These are phyloP conservation scores for Codiaeum variegatum DNA, from an alignment of 441 rosid genomes.

Conservation along the genomic window DNA sequence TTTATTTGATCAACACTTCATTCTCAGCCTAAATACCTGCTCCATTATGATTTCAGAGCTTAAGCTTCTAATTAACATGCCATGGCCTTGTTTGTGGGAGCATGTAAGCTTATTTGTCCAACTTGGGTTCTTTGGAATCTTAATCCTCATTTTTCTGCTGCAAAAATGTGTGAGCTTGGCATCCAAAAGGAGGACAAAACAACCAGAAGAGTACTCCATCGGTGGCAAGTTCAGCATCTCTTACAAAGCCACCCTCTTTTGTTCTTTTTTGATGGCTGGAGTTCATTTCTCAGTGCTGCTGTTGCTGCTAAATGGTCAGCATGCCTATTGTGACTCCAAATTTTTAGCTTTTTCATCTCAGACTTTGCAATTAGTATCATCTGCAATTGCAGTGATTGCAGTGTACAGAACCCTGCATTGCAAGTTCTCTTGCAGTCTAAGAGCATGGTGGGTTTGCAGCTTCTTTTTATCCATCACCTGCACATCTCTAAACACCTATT, in stretches of 20 bases:
- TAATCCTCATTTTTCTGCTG: slow-evolving; percentile 31
- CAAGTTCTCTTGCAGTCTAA: slow-evolving; percentile 65
- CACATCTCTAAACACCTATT: slow-evolving; percentile 34
- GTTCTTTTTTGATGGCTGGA: slow-evolving; percentile 43
- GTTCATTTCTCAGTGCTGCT: slow-evolving; percentile 48
- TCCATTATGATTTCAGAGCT: slow-evolving; percentile 28
- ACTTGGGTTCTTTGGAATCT: slow-evolving; percentile 46
- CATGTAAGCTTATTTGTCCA: slow-evolving; percentile 43
- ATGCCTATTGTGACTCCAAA: slow-evolving; percentile 39
- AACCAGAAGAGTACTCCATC: slow-evolving; percentile 21
- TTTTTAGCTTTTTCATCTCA: slow-evolving; percentile 46
- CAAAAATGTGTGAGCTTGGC: slow-evolving; percentile 24
- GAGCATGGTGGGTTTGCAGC: slow-evolving; percentile 87
- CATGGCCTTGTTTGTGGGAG: slow-evolving; percentile 66
- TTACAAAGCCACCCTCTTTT: slow-evolving; percentile 44
- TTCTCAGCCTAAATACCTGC: not conserved
- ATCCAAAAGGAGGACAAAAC: slow-evolving; percentile 29
- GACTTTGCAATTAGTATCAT: slow-evolving; percentile 48
- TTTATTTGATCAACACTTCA: no score
- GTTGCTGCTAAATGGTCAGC: slow-evolving; percentile 34
- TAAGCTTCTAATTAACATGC: slow-evolving; percentile 29
- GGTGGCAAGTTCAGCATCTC: slow-evolving; percentile 35
- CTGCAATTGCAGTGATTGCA: slow-evolving; percentile 40
- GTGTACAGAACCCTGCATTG: slow-evolving; percentile 33
- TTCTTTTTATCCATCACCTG: slow-evolving; percentile 45